Evolutionary conservation across 1,139 yeast species (phyloP), one percentile per base, ranked within the genome.

Genomic region (Debaryomycetaceae sp.): DNA sequence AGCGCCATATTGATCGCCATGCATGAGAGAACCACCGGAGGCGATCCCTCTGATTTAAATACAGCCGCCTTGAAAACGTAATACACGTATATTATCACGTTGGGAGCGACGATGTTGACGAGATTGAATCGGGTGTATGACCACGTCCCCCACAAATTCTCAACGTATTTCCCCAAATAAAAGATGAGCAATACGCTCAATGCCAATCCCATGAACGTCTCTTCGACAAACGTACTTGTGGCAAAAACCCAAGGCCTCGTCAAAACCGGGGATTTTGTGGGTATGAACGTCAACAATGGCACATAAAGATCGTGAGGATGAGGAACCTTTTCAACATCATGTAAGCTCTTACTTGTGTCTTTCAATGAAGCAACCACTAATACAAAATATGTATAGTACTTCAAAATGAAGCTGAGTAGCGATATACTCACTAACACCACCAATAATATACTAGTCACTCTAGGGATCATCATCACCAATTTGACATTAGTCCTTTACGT

Each of bases 281-380:
- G 75, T 36, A 70, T 69, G 49, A 69, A 70, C 5, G 75, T 67
- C 22, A 70, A 52, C 34, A 70, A 54, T 4, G 76, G 76, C 6
- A 70, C 75, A 49, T 61, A 70, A 42, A 70, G 55, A 48, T 69
- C 74, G 48, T 69, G 74, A 11, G 76, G 75, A 50, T 68, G 75
- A 4, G 72, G 74, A 2, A 66, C 55, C 53, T 67, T 62, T 34
- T 66, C 63, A 22, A 65, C 56, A 38, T 60, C 47, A 47, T 58
- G 57, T 39, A 58, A 55, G 37, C 60, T 63, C 39, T 52, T 50
- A 37, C 60, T 56, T 8, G 59, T 50, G 6, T 56, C 52, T 44
- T 65, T 64, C 22, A 68, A 55, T 5, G 69, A 62, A 13, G 70
- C 59, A 6, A 67, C 65, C 48, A 68, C 62, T 13, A 65, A 45